Evolutionary conservation across 225 moss, liverwort and hornwort genomes (phyloP), one percentile per base, ranked within the genome.

Genomic region (Takakia lepidozioides): DNA sequence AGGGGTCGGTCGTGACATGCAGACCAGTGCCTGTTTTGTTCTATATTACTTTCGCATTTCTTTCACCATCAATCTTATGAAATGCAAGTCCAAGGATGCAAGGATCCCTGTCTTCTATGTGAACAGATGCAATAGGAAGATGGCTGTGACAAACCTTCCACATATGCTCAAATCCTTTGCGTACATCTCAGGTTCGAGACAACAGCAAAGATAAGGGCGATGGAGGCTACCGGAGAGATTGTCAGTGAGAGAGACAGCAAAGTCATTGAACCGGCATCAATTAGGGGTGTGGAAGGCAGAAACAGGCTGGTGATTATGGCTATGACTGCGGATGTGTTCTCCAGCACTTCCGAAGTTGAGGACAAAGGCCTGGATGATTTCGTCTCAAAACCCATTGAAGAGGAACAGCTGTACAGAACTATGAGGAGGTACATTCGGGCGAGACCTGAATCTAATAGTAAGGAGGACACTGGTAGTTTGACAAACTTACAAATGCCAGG

Each of bases 311-410:
- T 30, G 3, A 40, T 60, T 16, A 51, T 60, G 39, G 60, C 60
- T 19, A 23, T 60, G 39, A 60, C 60, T 9, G 50, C 60, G 8
- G 60, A 60, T 52, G 60, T 60, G 10, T 60, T 60, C 32, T 30
- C 41, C 21, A 43, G 19, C 38, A 51, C 42, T 29, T 40, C 20
- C 8, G 29, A 25, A 25, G 39, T 50, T 29, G 41, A 51, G 49
- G 51, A 28, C 2, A 25, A 41, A 25, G 51, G 51, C 18, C 51
- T 60, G 60, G 60, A 60, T 19, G 60, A 51, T 10, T 51, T 50
- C 43, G 51, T 60, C 27, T 40, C 60, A 42, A 60, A 60, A 49
- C 60, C 60, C 6, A 40, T 60, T 9, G 51, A 60, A 13, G 60
- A 60, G 19, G 27, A 51, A 5, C 60, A 60, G 28, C 42, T 60